These are phyloP conservation scores for Panicum miliaceum DNA, from an alignment of 176 grass and related monocot genomes.

Conservation along the genomic window DNA sequence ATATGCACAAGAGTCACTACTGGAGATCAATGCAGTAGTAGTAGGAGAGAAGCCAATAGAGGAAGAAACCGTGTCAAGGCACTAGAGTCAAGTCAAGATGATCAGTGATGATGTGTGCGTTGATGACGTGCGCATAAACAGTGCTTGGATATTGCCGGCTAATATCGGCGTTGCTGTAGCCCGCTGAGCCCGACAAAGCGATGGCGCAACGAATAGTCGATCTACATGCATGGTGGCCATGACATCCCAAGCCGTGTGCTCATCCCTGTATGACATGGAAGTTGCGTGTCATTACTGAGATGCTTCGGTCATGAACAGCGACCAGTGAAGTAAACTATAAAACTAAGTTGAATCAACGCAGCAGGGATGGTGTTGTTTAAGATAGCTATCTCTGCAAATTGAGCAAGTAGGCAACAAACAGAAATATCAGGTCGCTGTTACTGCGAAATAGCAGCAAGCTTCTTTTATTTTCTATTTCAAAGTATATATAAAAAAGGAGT, in stretches of 20 bases:
- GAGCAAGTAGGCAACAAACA: conserved; percentile 9
- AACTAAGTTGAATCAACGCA: background rate
- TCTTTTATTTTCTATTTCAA: background rate
- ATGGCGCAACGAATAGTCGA: background rate
- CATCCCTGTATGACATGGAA: background rate
- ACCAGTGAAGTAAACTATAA: background rate
- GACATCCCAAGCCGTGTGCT: background rate
- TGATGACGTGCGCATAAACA: background rate
- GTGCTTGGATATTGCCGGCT: background rate
- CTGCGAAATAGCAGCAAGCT: background rate
- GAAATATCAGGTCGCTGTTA: background rate
- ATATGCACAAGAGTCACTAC: background rate
- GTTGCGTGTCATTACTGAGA: conserved; percentile 8
- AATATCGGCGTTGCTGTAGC: conserved; percentile 21
- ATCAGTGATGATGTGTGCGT: background rate
- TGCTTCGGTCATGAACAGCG: background rate
- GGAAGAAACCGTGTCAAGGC: background rate
- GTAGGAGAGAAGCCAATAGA: background rate
- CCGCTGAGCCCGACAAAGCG: background rate
- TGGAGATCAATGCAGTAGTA: background rate
- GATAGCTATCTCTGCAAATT: background rate
- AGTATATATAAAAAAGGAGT: too few species aligned
- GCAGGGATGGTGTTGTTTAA: background rate
- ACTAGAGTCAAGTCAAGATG: conserved; percentile 28
- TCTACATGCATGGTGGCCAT: background rate